phyloP scores from a whole-genome alignment of 345 rosid genomes.

The Sonneratia caseolaris region DNA sequence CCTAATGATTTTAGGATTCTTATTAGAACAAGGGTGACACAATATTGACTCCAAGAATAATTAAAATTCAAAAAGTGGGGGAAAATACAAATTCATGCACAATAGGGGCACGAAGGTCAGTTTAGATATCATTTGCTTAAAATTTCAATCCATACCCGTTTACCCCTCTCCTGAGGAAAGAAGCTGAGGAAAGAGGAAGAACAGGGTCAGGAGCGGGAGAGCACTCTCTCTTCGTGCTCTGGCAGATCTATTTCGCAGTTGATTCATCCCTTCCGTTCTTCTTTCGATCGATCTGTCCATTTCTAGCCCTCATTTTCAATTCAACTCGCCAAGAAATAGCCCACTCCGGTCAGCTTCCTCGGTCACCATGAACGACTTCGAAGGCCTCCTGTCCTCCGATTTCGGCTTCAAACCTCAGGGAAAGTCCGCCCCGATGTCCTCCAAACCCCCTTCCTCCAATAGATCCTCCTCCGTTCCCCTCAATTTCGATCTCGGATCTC shows the following conservation, averaged over 20 bases:
- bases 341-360: neutral
- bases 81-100: neutral
- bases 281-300: neutral
- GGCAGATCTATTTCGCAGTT: neutral
- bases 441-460: conserved; percentile 10
- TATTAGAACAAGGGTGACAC: too few species aligned
- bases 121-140: neutral
- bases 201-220: neutral
- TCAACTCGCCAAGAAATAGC: neutral
- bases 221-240: neutral
- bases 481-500: conserved; percentile 23
- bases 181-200: neutral
- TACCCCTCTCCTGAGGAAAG: neutral
- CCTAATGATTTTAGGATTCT: too few species aligned
- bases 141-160: neutral
- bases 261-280: neutral
- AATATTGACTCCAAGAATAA: too few species aligned
- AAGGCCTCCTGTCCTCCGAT: conserved; percentile 27
- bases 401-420: conserved; percentile 40
- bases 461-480: neutral
- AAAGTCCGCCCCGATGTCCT: conserved; percentile 37
- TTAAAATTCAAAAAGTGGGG: too few species aligned
- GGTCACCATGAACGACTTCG: conserved; percentile 34
- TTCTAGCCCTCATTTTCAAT: neutral
- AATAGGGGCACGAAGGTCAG: neutral